Conservation (phyloP, 2,329 filamentous ascomycete species). For the Penicillium italicum region DNA sequence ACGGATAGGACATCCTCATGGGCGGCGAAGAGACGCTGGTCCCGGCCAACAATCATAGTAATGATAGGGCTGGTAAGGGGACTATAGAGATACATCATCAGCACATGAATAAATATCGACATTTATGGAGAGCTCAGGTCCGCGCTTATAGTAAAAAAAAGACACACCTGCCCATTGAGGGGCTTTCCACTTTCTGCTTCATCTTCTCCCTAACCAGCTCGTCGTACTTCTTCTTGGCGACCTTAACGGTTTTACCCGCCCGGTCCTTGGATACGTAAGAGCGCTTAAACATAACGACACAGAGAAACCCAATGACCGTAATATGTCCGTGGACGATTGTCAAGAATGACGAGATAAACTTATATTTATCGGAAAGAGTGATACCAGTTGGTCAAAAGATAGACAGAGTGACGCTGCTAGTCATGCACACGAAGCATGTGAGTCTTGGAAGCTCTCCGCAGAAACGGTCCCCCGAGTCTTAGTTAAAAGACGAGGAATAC, state of each 20-base stretch:
- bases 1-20: slow-evolving; percentile 87
- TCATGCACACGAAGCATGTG: slow-evolving; percentile 52
- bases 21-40: slow-evolving; percentile 87
- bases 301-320: slow-evolving; percentile 24
- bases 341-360: slow-evolving; percentile 38
- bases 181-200: slow-evolving; percentile 73
- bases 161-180: slow-evolving; percentile 49
- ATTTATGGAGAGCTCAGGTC: not conserved
- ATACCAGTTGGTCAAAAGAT: slow-evolving; percentile 35
- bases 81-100: slow-evolving; percentile 30
- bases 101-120: not conserved
- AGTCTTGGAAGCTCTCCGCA: slow-evolving; percentile 51
- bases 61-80: slow-evolving; percentile 69
- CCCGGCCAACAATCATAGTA: slow-evolving; percentile 77
- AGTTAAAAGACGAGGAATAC: slow-evolving; percentile 31
- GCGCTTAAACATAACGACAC: slow-evolving; percentile 79
- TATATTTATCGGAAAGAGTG: slow-evolving; percentile 41
- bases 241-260: slow-evolving; percentile 81
- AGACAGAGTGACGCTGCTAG: slow-evolving; percentile 43
- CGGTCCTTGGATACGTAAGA: slow-evolving; percentile 81
- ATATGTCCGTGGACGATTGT: slow-evolving; percentile 47
- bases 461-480: slow-evolving; percentile 32
- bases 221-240: slow-evolving; percentile 69
- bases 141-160: not conserved
- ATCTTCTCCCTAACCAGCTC: slow-evolving; percentile 81